phyloP scores from a whole-genome alignment of 23 red algal genomes.

The Gracilariopsis chorda region DNA sequence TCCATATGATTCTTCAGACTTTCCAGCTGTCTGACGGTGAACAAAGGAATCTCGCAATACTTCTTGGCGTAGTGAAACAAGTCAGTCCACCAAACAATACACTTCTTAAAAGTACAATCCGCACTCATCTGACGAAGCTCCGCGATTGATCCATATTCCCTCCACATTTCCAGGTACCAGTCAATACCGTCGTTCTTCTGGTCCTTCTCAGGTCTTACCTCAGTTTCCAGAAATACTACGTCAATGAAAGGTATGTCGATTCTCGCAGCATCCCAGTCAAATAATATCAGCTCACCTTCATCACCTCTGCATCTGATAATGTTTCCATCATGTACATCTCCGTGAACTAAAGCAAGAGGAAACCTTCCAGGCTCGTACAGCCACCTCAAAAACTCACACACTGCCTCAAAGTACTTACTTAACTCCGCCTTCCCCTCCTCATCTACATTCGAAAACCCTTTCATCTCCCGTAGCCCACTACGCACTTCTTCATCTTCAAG shows the following conservation, averaged over 20 bases:
- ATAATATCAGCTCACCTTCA: neutral
- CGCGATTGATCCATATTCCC: neutral
- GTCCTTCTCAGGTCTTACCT: neutral
- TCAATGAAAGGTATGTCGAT: neutral
- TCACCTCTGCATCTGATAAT: neutral
- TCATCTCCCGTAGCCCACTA: neutral
- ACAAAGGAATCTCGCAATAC: too few species aligned
- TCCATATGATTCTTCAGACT: too few species aligned
- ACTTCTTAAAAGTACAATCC: too few species aligned
- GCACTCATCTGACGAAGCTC: neutral
- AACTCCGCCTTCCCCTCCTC: neutral
- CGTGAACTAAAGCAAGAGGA: neutral
- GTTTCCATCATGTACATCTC: neutral
- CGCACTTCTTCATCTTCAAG: neutral
- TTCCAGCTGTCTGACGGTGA: too few species aligned
- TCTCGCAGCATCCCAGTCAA: neutral
- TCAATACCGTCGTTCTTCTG: neutral
- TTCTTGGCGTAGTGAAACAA: too few species aligned
- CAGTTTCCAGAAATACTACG: neutral
- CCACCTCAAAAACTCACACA: neutral
- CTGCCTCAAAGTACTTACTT: neutral
- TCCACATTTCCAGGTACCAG: neutral
- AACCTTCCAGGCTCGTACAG: neutral
- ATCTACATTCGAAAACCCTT: neutral
- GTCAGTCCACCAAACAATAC: too few species aligned